These are phyloP conservation scores for Beta lomatogona DNA, from an alignment of 179 eudicot species.

Conservation along the genomic window DNA sequence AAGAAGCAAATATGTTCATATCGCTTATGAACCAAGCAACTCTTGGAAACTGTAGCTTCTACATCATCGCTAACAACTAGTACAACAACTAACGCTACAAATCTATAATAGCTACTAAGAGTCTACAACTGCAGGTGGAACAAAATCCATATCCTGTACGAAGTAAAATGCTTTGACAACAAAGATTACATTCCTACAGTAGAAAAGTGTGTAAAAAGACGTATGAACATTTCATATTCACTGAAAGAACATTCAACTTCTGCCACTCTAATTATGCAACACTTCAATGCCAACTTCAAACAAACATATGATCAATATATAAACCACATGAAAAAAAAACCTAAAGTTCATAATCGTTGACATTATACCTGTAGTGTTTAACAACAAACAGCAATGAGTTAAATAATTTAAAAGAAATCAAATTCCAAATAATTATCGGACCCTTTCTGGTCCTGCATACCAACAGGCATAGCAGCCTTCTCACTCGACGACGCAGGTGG, in stretches of 20 bases:
- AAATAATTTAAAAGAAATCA: slow-evolving; percentile 50
- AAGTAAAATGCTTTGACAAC: background rate
- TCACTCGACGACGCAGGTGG: slow-evolving; percentile 46
- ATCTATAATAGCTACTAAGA: background rate
- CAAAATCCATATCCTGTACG: background rate
- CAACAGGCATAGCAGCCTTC: slow-evolving; percentile 33
- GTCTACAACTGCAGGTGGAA: no score
- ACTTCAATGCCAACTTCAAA: slow-evolving; percentile 16
- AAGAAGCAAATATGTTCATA: no score
- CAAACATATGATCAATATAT: slow-evolving; percentile 25
- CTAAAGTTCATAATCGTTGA: slow-evolving; percentile 10
- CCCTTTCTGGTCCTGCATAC: slow-evolving; percentile 41
- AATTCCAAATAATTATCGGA: slow-evolving; percentile 77
- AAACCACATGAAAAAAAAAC: slow-evolving; percentile 23
- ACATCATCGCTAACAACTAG: background rate
- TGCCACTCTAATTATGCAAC: slow-evolving; percentile 15
- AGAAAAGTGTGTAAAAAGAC: background rate
- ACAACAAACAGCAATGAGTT: slow-evolving; percentile 20
- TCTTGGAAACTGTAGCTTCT: no score
- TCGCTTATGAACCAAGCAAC: no score
- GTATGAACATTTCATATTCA: background rate
- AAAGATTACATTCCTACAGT: background rate
- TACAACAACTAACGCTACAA: no score
- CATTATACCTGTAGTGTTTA: slow-evolving; percentile 25
- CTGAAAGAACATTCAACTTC: slow-evolving; percentile 19